Evolutionary conservation across 441 rosid species (phyloP), one percentile per base, ranked within the genome.

Genomic region (Jatropha multifida): DNA sequence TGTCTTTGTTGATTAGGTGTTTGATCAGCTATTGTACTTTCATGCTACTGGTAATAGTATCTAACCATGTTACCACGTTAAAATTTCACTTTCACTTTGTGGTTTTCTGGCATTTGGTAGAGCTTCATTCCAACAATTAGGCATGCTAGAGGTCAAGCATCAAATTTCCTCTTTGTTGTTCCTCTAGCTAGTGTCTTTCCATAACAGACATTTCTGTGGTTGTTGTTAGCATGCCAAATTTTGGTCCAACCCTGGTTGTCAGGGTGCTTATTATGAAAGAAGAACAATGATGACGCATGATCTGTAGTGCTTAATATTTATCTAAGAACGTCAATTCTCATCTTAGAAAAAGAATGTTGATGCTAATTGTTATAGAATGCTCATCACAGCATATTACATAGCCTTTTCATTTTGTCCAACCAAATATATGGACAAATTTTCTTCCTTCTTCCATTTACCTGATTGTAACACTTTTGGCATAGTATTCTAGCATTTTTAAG

Each of bases 191-290:
- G 26, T 38, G 14, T 5, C 38, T 37, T 68, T 14, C 32, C 44
- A 27, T 8, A 5, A 32, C 27, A 4, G 4, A 11, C 51, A n/a
- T 27, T 51, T 66, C 15, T 26, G 26, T 10, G 0, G 4, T 42
- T 2, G 26, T 23, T 12, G 32, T 65, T 26, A 64, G 17, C 61
- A 41, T 14, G 61, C 64, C 40, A 44, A 32, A 52, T 46, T 37
- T 27, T n/a, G 18, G 37, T 64, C 6, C 37, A 32, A 13, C 18
- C 52, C 14, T 13, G 70, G 63, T 49, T 44, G 0, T n/a, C 27
- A 42, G 61, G 52, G 32, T 51, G 4, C 40, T 74, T 23, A 18
- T 42, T 32, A 15, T 65, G 71, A 40, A 65, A 41, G 71, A 66
- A 74, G 55, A 56, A 23, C 41, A 49, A 12, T 9, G 23, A 23